Evolutionary conservation across 2,329 filamentous ascomycete genomes (phyloP), one percentile per base, ranked within the genome.

Genomic region (Emmonsia crescens): DNA sequence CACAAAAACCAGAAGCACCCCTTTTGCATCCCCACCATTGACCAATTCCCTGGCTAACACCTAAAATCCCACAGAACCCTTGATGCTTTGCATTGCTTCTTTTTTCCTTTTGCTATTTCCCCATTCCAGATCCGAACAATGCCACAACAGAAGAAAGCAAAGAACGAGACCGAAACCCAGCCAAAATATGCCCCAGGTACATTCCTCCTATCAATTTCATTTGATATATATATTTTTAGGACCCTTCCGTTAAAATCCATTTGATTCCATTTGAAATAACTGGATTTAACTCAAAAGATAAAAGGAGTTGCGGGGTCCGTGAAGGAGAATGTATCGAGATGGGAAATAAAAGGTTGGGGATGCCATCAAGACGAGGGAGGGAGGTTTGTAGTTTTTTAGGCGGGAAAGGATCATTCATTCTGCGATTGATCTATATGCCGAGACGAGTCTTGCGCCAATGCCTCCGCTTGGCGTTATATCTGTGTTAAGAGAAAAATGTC

Each of bases 391-490:
- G 55, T 16, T 57, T 59, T 42, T 6, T 2, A 69, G 67, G 68
- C 69, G 70, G 70, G 70, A 73, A 72, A 68, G 68, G 75, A 77
- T 74, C 79, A 83, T 77, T 80, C 78, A 80, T 85, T 85, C 12
- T 38, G 55, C 38, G 36, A 57, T 42, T 31, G 29, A 57, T 57
- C 36, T 94, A 99, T 85, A 99, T 95, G 78, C 91, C 91, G 82
- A 99, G 91, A 79, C 91, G 89, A 78, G 94, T 97, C 93, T 99
- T 99, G 85, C 94, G 91, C 94, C 94, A 99, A 81, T 99, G 94
- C 83, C 94, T 89, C 82, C 94, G 85, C 90, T 99, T 99, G 76
- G 94, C 92, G 85, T 99, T 99, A 88, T 99, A 99, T 84, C 94
- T 99, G 78, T 73, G 36, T 21, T 21, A 8, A 27, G 24, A 31